Evolutionary conservation across 352 stramenopile species (phyloP).

Genomic region (Elongisporangium prolatum): DNA sequence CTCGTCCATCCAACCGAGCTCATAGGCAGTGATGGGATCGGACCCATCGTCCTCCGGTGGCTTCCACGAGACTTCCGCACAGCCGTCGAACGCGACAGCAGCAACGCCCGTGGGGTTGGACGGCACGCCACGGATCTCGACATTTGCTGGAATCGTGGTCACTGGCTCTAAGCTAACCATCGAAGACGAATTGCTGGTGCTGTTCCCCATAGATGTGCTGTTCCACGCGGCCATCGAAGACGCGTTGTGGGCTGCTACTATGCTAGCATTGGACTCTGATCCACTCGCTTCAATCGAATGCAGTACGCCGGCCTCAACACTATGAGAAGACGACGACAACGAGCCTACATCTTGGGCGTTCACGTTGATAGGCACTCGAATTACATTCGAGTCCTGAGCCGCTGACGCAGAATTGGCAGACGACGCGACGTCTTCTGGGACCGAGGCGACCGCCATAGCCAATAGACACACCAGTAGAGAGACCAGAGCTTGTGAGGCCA

Average conservation of each 20-base stretch:
- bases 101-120: constrained; percentile 58
- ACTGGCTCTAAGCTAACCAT: neutral
- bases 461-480: neutral
- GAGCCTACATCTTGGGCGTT: neutral
- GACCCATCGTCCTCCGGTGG: constrained; percentile 56
- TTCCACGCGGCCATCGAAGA: neutral
- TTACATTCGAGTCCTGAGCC: neutral
- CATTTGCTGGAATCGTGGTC: neutral
- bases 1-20: constrained; percentile 60
- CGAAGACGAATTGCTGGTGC: neutral
- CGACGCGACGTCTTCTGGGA: neutral
- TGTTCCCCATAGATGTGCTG: neutral
- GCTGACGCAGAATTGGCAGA: neutral
- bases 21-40: constrained; percentile 54
- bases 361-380: constrained; percentile 1
- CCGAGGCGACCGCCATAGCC: neutral
- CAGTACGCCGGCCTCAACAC: neutral
- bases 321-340: neutral
- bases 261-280: neutral
- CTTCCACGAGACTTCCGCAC: constrained; percentile 60
- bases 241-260: neutral
- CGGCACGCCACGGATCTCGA: constrained; percentile 47
- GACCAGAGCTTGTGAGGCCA: neutral
- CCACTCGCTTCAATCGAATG: neutral
- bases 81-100: constrained; percentile 42